Evolutionary conservation across 169 alveolate genomes (phyloP).

Genomic region (Plasmodium gaboni): DNA sequence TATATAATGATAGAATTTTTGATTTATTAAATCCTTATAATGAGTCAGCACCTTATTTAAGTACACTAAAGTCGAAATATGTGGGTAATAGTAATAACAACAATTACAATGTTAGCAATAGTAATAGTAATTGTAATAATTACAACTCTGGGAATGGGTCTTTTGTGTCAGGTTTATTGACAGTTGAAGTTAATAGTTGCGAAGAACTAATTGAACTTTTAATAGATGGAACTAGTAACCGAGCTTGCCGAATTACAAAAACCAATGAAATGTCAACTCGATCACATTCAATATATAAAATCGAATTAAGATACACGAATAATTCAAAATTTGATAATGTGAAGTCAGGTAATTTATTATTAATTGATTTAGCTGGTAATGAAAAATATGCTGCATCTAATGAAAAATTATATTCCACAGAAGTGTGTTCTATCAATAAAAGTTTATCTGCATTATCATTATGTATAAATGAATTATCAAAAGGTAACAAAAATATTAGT

Average conservation of each 20-base stretch:
- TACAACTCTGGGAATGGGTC: background rate
- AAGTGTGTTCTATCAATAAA: slow-evolving; percentile 82
- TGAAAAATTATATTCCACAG: slow-evolving; percentile 80
- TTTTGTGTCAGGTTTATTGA: slow-evolving; percentile 76
- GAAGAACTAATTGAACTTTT: slow-evolving; percentile 84
- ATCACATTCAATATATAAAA: slow-evolving; percentile 88
- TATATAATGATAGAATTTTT: slow-evolving; percentile 82
- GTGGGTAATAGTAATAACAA: slow-evolving; percentile 5
- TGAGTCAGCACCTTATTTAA: slow-evolving; percentile 67
- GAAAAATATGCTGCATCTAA: slow-evolving; percentile 80
- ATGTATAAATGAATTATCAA: slow-evolving; percentile 81
- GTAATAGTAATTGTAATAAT: too few relatives aligned
- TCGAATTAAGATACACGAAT: slow-evolving; percentile 71
- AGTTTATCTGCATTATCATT: slow-evolving; percentile 83
- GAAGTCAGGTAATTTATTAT: slow-evolving; percentile 50
- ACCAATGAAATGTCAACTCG: slow-evolving; percentile 88
- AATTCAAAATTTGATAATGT: slow-evolving; percentile 34
- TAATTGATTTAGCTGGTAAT: slow-evolving; percentile 78
- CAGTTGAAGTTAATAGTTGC: slow-evolving; percentile 79
- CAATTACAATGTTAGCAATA: too few relatives aligned
- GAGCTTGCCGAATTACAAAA: slow-evolving; percentile 87
- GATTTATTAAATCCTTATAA: slow-evolving; percentile 79
- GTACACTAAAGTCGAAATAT: slow-evolving; percentile 56
- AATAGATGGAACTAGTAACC: slow-evolving; percentile 83
- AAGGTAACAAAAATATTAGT: slow-evolving; percentile 77